Evolutionary conservation across 345 rosid species (phyloP).

Genomic region (Eucalyptus sp.): DNA sequence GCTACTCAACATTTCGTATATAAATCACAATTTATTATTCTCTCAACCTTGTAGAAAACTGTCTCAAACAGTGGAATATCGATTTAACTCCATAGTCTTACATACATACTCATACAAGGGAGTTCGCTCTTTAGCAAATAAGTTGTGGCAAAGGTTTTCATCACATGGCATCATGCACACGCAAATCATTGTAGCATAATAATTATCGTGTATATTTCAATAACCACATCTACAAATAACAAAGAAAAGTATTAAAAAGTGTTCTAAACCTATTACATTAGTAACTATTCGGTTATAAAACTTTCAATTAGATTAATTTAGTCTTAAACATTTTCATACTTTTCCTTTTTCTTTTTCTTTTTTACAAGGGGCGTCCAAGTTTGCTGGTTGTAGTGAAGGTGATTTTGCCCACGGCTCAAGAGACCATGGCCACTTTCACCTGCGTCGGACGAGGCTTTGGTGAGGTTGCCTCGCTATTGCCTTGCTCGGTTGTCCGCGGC

Average conservation of each 20-base stretch:
- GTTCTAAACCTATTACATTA: no score
- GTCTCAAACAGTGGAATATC: no score
- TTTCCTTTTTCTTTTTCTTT: fast-evolving
- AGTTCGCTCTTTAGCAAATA: background rate
- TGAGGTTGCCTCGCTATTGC: background rate
- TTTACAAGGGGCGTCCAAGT: no score
- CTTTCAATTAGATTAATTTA: no score
- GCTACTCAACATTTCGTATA: background rate
- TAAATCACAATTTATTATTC: background rate
- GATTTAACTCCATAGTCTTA: background rate
- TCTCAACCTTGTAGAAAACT: background rate
- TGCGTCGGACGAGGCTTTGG: background rate
- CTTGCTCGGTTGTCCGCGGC: background rate
- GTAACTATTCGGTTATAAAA: no score
- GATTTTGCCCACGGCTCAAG: no score
- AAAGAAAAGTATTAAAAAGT: no score
- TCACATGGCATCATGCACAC: background rate
- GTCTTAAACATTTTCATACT: fast-evolving
- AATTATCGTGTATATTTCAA: background rate
- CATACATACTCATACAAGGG: background rate
- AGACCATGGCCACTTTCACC: background rate
- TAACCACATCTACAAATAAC: background rate
- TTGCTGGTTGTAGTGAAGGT: no score
- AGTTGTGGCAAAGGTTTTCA: background rate
- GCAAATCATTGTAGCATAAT: background rate